phyloP scores from a whole-genome alignment of 257 asterid species.

The Hygrophila difformis region DNA sequence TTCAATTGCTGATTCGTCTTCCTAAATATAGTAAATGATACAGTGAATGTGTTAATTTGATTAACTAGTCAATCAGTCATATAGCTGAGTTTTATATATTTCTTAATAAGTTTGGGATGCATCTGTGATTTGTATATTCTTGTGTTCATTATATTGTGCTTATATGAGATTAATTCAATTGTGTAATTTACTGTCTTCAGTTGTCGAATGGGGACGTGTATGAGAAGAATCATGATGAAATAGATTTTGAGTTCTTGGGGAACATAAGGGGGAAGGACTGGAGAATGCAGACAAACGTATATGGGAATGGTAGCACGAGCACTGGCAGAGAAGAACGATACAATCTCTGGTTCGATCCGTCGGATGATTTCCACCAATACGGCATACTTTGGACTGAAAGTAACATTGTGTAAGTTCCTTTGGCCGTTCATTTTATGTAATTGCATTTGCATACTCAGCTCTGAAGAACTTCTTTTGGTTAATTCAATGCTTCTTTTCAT shows the following conservation, averaged over 20 bases:
- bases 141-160: conserved; percentile 1
- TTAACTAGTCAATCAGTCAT: too few relatives aligned
- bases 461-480: conserved; percentile 15
- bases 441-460: conserved; percentile 5
- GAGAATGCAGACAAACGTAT: conserved; percentile 80
- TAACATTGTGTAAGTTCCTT: conserved; percentile 61
- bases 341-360: conserved; percentile 83
- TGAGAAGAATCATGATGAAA: conserved; percentile 82
- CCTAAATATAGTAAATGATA: too few relatives aligned
- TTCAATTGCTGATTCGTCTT: too few relatives aligned
- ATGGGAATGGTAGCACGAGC: conserved; percentile 83
- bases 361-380: conserved; percentile 76
- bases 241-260: conserved; percentile 89
- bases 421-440: too few relatives aligned
- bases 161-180: too few relatives aligned
- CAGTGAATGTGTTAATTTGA: too few relatives aligned
- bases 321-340: conserved; percentile 83
- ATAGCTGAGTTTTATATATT: too few relatives aligned
- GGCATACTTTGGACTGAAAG: conserved; percentile 61
- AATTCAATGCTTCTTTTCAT: too few relatives aligned
- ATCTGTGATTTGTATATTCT: conserved; percentile 6
- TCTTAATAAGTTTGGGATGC: too few relatives aligned
- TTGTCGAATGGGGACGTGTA: conserved; percentile 72
- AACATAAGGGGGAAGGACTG: conserved; percentile 80
- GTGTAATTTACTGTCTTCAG: too few relatives aligned